phyloP scores from a whole-genome alignment of 371 early-diverging fungal species.

The Mortierella sp. region DNA sequence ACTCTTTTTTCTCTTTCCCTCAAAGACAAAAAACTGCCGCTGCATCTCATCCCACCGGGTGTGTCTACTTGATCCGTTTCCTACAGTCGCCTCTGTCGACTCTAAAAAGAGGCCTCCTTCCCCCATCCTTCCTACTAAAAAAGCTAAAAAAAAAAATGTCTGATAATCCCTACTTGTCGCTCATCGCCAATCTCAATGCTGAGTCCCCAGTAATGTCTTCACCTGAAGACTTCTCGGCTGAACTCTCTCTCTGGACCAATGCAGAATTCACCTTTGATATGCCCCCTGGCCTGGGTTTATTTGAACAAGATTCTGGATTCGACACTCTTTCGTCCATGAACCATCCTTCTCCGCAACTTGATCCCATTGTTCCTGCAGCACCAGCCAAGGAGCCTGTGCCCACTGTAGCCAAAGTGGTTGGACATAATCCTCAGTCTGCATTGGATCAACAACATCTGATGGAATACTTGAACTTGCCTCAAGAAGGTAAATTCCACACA shows the following conservation, averaged over 20 bases:
- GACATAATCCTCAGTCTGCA: conserved; percentile 49
- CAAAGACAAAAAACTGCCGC: conserved; percentile 18
- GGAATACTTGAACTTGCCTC: conserved; percentile 55
- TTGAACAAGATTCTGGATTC: conserved; percentile 62
- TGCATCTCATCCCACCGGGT: conserved; percentile 54
- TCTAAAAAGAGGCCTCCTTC: conserved; percentile 42
- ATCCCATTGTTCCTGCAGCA: neutral
- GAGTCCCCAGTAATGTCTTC: conserved; percentile 51
- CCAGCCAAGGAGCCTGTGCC: neutral
- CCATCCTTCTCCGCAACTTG: conserved; percentile 29
- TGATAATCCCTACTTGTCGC: conserved; percentile 46
- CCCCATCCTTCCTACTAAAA: neutral
- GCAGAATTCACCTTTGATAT: conserved; percentile 75
- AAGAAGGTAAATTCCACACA: conserved; percentile 38
- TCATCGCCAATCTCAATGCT: conserved; percentile 54
- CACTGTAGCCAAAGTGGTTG: conserved; percentile 13
- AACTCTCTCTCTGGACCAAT: conserved; percentile 66
- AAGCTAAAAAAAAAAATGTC: conserved; percentile 29
- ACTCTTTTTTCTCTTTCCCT: conserved; percentile 23
- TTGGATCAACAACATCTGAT: conserved; percentile 56
- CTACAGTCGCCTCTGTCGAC: conserved; percentile 57
- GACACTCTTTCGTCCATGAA: conserved; percentile 42
- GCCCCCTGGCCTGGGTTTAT: conserved; percentile 69
- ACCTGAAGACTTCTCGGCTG: conserved; percentile 56
- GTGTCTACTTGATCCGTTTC: conserved; percentile 17